A percentile compares a stretch with the other conserved stretches of the same genome.
These are phyloP conservation scores for Daldinia childiae DNA, from an alignment of 495 filamentous ascomycete genomes.

Conservation along the genomic window DNA sequence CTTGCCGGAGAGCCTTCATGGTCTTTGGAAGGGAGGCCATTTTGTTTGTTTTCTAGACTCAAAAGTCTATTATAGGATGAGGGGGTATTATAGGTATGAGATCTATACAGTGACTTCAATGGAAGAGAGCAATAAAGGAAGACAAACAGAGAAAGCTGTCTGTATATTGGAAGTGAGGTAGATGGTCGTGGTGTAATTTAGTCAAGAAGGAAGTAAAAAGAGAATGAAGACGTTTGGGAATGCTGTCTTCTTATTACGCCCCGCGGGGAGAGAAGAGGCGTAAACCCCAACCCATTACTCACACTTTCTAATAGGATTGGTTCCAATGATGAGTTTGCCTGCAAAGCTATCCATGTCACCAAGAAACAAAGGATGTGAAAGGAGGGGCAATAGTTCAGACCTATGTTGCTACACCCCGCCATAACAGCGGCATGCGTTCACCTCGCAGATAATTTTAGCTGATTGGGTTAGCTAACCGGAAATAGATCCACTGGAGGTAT, in stretches of 20 bases:
- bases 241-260: constrained; percentile 33
- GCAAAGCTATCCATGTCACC: constrained; percentile 37
- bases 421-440: constrained; percentile 31
- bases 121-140: not conserved
- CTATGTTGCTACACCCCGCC: constrained; percentile 29
- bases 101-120: constrained; percentile 8
- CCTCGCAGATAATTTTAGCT: constrained; percentile 29
- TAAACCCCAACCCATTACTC: constrained; percentile 25
- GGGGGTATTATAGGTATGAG: constrained; percentile 21
- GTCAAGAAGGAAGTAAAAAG: constrained; percentile 11
- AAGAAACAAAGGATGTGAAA: constrained; percentile 25
- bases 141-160: constrained; percentile 2
- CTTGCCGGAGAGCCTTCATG: constrained; percentile 70
- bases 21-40: constrained; percentile 60
- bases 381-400: constrained; percentile 39
- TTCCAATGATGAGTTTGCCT: constrained; percentile 32
- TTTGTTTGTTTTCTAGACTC: constrained; percentile 12
- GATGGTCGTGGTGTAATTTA: constrained; percentile 10
- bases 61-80: constrained; percentile 16
- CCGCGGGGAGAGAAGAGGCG: constrained; percentile 15
- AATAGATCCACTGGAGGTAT: constrained; percentile 25
- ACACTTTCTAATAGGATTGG: constrained; percentile 35
- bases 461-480: constrained; percentile 28
- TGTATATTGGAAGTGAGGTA: constrained; percentile 9
- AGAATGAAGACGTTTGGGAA: constrained; percentile 23